Conservation (phyloP, 352 stramenopile species). For the Hyaloperonospora brassicae region DNA sequence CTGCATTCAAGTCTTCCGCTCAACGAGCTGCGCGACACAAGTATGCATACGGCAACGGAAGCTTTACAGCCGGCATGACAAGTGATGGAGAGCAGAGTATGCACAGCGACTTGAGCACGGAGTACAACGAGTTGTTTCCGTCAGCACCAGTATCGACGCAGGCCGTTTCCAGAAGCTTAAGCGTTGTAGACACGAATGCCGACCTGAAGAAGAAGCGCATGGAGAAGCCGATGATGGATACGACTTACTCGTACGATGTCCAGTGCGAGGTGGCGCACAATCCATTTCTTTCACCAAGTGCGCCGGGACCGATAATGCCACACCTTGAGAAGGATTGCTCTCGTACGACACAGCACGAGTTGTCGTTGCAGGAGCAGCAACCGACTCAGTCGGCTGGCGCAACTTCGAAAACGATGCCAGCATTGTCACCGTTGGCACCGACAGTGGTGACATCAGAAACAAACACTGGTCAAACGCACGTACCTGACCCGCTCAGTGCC, state of each 20-base stretch:
- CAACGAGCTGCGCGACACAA: conserved; percentile 21
- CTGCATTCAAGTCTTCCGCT: conserved; percentile 52
- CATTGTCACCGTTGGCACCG: not conserved
- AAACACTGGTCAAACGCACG: not conserved
- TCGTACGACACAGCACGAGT: not conserved
- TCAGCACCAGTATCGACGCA: conserved; percentile 13
- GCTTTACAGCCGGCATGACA: conserved; percentile 16
- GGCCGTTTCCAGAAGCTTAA: conserved; percentile 19
- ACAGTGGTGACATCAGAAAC: not conserved
- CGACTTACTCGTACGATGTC: conserved; percentile 61
- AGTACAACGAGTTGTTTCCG: conserved; percentile 30
- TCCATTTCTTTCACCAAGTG: conserved; percentile 35
- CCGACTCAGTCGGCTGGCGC: not conserved
- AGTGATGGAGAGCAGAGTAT: conserved; percentile 20
- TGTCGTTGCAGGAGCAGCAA: conserved; percentile 5
- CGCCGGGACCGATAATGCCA: conserved; percentile 4
- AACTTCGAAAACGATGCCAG: not conserved
- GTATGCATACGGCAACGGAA: conserved; percentile 12
- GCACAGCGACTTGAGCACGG: conserved; percentile 16
- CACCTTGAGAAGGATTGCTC: not conserved
- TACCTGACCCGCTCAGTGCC: not conserved
- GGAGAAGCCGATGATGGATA: conserved; percentile 43
- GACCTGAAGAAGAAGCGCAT: conserved; percentile 9
- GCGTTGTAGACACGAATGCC: conserved; percentile 14
- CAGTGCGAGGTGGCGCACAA: conserved; percentile 49